A percentile compares a stretch with the other conserved stretches of the same genome.
Conservation (phyloP, 257 asterid species). For the Plantago elongata region DNA sequence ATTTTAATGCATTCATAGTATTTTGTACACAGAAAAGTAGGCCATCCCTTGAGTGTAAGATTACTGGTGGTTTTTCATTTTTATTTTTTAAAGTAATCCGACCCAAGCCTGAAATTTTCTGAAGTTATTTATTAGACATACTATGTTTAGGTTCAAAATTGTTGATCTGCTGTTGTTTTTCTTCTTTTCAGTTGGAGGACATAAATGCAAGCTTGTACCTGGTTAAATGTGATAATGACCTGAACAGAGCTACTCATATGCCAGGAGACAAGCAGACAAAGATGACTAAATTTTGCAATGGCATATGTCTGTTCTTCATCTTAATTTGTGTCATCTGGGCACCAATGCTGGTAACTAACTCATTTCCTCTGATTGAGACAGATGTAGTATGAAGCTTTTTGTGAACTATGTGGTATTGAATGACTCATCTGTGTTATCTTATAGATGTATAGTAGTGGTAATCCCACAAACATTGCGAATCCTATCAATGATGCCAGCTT, state of each 20-base stretch:
- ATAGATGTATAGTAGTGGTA: conserved; percentile 99
- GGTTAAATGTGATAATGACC: conserved; percentile 87
- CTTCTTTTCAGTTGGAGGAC: conserved; percentile 81
- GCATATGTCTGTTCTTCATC: conserved; percentile 82
- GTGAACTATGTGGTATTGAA: background rate
- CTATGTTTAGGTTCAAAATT: background rate
- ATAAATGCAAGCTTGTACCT: conserved; percentile 97
- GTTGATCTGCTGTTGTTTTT: conserved; percentile 22
- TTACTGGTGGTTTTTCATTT: background rate
- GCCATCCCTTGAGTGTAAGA: too few species aligned
- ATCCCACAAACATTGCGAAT: conserved; percentile 94
- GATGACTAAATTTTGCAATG: conserved; percentile 93
- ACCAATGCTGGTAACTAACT: conserved; percentile 89
- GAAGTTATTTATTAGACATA: background rate
- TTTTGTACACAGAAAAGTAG: too few species aligned
- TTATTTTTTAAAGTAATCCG: background rate
- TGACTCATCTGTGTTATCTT: conserved; percentile 20
- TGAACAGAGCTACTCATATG: conserved; percentile 84
- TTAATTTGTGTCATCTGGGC: conserved; percentile 97
- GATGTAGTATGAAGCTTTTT: background rate
- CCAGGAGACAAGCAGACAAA: conserved; percentile 89
- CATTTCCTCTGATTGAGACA: background rate
- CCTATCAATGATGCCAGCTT: conserved; percentile 91
- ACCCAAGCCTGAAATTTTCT: background rate
- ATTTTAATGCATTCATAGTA: too few species aligned